A percentile compares a stretch with the other conserved stretches of the same genome.
phyloP scores from a whole-genome alignment of 140 eudicot species.

The Ambrosia hybrid region DNA sequence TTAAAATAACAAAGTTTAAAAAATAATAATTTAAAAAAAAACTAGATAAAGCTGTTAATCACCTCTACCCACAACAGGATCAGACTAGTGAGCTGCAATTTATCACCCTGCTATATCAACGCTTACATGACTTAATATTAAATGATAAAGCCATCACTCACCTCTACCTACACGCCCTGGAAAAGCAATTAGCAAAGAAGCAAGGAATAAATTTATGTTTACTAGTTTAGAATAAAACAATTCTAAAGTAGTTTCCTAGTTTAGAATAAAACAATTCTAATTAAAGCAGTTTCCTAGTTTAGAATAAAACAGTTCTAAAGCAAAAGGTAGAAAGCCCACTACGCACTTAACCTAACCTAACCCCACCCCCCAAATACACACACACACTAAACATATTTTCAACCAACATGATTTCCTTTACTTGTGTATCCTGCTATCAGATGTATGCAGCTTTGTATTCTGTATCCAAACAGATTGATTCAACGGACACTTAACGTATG shows the following conservation, averaged over 20 bases:
- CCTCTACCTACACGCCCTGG: conserved; percentile 4
- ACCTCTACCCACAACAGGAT: too few species aligned
- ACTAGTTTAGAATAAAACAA: not conserved
- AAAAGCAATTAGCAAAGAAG: conserved; percentile 29
- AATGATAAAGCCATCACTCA: too few species aligned
- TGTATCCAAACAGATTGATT: conserved; percentile 5
- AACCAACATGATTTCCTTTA: conserved; percentile 20
- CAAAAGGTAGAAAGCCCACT: conserved; percentile 3
- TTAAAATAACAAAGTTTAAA: too few species aligned
- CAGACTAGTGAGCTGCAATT: too few species aligned
- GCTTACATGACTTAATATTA: too few species aligned
- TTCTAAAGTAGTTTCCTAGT: not conserved
- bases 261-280: not conserved
- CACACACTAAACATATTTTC: not conserved
- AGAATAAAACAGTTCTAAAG: not conserved
- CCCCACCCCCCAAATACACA: conserved; percentile 6
- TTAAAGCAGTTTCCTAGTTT: too few species aligned
- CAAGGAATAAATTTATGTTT: conserved; percentile 27
- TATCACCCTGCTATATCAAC: too few species aligned
- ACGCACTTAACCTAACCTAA: not conserved
- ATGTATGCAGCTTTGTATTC: conserved; percentile 17
- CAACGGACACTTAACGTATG: not conserved
- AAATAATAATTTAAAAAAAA: too few species aligned
- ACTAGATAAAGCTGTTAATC: too few species aligned
- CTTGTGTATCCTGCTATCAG: conserved; percentile 32